Base-by-base conservation (phyloP, 2,329 filamentous ascomycete genomes). In the Pseudogymnoascus destructans region DNA sequence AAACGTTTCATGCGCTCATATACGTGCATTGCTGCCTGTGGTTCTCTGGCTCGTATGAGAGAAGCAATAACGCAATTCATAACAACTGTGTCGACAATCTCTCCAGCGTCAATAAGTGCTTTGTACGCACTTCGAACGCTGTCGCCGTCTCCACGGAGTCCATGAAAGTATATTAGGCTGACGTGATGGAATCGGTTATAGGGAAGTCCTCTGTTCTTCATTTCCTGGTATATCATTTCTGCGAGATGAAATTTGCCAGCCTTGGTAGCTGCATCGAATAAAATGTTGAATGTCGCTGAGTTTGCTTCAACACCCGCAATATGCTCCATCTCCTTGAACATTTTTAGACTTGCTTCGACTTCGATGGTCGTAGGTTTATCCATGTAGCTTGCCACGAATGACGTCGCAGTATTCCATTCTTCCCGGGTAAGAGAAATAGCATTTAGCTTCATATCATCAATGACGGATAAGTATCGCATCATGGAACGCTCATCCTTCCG, bases 281-380 rank as follows among this genome's bases (percentile, higher is more conserved):
- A 78, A 52, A 96, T 86, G 68, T 93, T 95, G 71, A 98, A 95
- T 0, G 92, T 95, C n/a, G 90, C 85, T 55, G 82, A 77, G 64
- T 86, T 87, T 33, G 80, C 84, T 63, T 74, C 73, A 11, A 89
- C 70, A 1, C 80, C 78, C 1, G 84, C 83, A 3, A 81, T 73
- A 52, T 80, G 77, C 70, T 98, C 93, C 90, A 97, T 97, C 65
- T 93, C 84, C 63, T 81, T 83, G 91, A 92, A 98, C 21, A 95
- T 72, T 54, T 82, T 79, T 49, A 98, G 75, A 0, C 88, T 84
- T 4, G 81, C 78, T 70, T 87, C 75, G 42, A 88, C 71, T 69
- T 90, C 79, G 38, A 77, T 66, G 46, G 78, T 75, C 49, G 80
- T 77, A 36, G 83, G 75, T 9, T 67, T 74, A 7, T 79, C 75